Conservation (phyloP, 2,329 filamentous ascomycete species). For the Clonostachys rosea region DNA sequence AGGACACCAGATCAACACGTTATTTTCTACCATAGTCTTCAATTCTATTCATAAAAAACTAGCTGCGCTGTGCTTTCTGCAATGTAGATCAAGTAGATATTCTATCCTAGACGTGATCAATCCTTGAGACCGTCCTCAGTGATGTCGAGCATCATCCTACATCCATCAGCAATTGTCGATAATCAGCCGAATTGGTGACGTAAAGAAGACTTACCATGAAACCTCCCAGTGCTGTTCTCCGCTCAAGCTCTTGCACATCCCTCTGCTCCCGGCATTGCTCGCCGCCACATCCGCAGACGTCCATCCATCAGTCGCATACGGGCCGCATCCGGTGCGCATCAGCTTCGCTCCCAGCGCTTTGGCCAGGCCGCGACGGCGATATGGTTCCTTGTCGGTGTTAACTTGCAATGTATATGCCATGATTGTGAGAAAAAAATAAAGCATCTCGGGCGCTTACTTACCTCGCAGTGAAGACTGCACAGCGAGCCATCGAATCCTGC, state of each 20-base stretch:
- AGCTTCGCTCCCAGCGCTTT: slow-evolving; percentile 56
- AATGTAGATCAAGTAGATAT: too few relatives aligned
- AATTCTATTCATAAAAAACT: too few relatives aligned
- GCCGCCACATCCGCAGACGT: slow-evolving; percentile 60
- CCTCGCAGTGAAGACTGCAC: slow-evolving; percentile 56
- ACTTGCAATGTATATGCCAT: neutral
- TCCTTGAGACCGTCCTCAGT: too few relatives aligned
- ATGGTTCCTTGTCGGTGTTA: slow-evolving; percentile 32
- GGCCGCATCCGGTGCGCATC: slow-evolving; percentile 41
- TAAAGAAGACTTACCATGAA: slow-evolving; percentile 47
- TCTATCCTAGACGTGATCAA: too few relatives aligned
- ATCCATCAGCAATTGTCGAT: too few relatives aligned
- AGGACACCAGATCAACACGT: too few relatives aligned
- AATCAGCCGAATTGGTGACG: too few relatives aligned
- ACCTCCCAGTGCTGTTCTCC: slow-evolving; percentile 50
- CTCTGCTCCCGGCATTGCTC: slow-evolving; percentile 55
- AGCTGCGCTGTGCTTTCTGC: too few relatives aligned
- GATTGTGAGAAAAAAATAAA: neutral
- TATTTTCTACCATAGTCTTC: too few relatives aligned
- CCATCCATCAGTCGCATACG: slow-evolving; percentile 44
- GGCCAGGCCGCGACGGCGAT: slow-evolving; percentile 58
- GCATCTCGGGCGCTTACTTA: slow-evolving; percentile 8
- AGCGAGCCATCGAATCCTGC: slow-evolving; percentile 57
- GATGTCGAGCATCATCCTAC: too few relatives aligned
- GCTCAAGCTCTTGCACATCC: slow-evolving; percentile 57